Percentiles rank a stretch among this genome's conserved stretches.
Conservation (phyloP, 2,329 filamentous ascomycete species). For the Fusarium sp. region DNA sequence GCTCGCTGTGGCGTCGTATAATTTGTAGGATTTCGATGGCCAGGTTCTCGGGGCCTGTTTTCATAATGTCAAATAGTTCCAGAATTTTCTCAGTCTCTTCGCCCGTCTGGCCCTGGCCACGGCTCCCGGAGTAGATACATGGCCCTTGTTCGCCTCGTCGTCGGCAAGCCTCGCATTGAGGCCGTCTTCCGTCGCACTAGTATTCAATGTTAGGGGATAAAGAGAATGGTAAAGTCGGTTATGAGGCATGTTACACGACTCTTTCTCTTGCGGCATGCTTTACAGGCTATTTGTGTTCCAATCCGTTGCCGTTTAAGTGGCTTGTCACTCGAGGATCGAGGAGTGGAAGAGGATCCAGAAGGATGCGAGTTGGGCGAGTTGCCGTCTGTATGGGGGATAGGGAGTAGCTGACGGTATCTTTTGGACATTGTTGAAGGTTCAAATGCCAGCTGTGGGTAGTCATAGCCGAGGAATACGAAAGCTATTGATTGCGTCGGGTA, state of each 20-base stretch:
- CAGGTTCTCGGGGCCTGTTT: slow-evolving; percentile 10
- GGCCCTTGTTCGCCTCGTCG: slow-evolving; percentile 13
- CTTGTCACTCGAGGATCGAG: slow-evolving; percentile 12
- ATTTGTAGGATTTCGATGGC: slow-evolving; percentile 25
- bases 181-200: slow-evolving; percentile 15
- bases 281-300: slow-evolving; percentile 17
- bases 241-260: slow-evolving; percentile 7
- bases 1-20: slow-evolving; percentile 16
- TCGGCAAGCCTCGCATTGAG: slow-evolving; percentile 17
- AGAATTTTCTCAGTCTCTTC: slow-evolving; percentile 22
- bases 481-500: no score
- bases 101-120: slow-evolving; percentile 5
- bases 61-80: slow-evolving; percentile 15
- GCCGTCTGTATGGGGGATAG: slow-evolving; percentile 5
- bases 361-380: slow-evolving; percentile 6
- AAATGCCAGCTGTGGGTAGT: no score
- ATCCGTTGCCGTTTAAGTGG: slow-evolving; percentile 26
- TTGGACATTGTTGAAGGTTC: slow-evolving; percentile 28
- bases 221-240: background rate
- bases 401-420: slow-evolving; percentile 28
- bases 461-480: no score
- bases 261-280: slow-evolving; percentile 24
- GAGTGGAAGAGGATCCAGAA: slow-evolving; percentile 19
- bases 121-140: slow-evolving; percentile 17
- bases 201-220: background rate